Percentiles rank a stretch among this genome's conserved stretches.
phyloP scores from a whole-genome alignment of 2,329 filamentous ascomycete species.

The Claviceps purpurea region DNA sequence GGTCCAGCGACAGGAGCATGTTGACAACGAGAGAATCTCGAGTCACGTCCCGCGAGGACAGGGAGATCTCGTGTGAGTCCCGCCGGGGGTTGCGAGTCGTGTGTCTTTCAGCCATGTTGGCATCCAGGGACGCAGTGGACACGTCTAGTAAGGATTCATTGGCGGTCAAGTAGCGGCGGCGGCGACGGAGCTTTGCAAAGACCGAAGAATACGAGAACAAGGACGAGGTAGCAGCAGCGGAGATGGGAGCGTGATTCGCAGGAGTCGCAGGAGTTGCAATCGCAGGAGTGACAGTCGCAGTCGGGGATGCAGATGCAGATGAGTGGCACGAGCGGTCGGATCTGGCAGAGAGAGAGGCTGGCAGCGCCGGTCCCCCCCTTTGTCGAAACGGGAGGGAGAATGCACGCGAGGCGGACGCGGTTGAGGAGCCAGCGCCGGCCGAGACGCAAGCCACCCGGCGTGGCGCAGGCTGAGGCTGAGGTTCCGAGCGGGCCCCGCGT shows the following conservation, averaged over 20 bases:
- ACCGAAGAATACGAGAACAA: background rate
- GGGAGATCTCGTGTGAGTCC: conserved; percentile 76
- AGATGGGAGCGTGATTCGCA: too few species aligned
- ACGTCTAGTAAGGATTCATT: conserved; percentile 15
- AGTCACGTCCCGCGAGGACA: conserved; percentile 62
- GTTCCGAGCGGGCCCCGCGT: background rate
- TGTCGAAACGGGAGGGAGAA: background rate
- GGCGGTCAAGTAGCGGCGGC: conserved; percentile 5
- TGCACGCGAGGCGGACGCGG: background rate
- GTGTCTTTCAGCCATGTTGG: conserved; percentile 15
- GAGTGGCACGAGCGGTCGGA: background rate
- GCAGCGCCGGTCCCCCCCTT: background rate
- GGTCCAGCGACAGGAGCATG: conserved; percentile 86
- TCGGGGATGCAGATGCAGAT: background rate
- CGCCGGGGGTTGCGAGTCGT: conserved; percentile 20
- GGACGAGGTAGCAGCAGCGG: background rate
- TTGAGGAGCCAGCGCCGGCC: background rate
- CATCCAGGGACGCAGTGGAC: conserved; percentile 8
- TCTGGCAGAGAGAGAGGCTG: background rate
- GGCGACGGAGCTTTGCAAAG: conserved; percentile 1
- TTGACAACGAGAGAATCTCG: conserved; percentile 90
- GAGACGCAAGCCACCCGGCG: background rate
- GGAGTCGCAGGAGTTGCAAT: background rate
- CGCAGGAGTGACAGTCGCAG: background rate
- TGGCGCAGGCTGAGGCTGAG: background rate